A percentile compares a stretch with the other conserved stretches of the same genome.
phyloP scores from a whole-genome alignment of 2,329 filamentous ascomycete genomes.

The Talaromyces sp. region DNA sequence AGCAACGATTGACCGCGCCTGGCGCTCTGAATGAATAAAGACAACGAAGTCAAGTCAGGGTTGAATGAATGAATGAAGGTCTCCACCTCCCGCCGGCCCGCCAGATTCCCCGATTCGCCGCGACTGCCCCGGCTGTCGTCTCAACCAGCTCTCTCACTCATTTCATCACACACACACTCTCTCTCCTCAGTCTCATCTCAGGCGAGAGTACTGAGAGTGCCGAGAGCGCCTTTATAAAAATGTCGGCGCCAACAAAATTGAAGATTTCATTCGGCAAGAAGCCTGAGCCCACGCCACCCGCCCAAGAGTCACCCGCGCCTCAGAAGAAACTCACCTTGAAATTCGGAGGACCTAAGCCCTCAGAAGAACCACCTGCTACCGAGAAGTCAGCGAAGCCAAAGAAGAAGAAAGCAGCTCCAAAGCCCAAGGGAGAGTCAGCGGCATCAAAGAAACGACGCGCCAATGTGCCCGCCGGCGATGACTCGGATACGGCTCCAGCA shows the following conservation, averaged over 20 bases:
- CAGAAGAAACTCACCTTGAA: slow-evolving; percentile 40
- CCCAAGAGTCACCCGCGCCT: slow-evolving; percentile 21
- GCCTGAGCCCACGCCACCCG: slow-evolving; percentile 17
- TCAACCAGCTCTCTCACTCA: slow-evolving; percentile 1
- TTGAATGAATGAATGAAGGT: background rate
- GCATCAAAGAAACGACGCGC: slow-evolving; percentile 35
- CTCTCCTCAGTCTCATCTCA: background rate
- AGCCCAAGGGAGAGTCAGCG: slow-evolving; percentile 8
- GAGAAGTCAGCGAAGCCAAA: slow-evolving; percentile 21
- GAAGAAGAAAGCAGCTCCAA: slow-evolving; percentile 27
- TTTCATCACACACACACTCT: slow-evolving; percentile 1
- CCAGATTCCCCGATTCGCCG: slow-evolving; percentile 9
- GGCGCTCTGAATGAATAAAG: background rate
- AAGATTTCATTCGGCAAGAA: slow-evolving; percentile 41
- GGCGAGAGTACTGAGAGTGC: background rate
- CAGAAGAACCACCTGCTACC: slow-evolving; percentile 25
- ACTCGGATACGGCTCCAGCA: slow-evolving; percentile 17
- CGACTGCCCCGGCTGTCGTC: background rate
- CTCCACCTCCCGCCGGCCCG: slow-evolving; percentile 8
- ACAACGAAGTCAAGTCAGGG: background rate
- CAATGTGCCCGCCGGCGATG: slow-evolving; percentile 22
- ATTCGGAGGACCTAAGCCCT: slow-evolving; percentile 22
- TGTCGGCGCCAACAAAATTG: slow-evolving; percentile 35
- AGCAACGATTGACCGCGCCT: background rate
- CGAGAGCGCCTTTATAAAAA: slow-evolving; percentile 15